Percentiles rank a stretch among this genome's conserved stretches.
Conservation (phyloP, 1,284 basidiomycete species). For the Taiwanofungus camphoratus region DNA sequence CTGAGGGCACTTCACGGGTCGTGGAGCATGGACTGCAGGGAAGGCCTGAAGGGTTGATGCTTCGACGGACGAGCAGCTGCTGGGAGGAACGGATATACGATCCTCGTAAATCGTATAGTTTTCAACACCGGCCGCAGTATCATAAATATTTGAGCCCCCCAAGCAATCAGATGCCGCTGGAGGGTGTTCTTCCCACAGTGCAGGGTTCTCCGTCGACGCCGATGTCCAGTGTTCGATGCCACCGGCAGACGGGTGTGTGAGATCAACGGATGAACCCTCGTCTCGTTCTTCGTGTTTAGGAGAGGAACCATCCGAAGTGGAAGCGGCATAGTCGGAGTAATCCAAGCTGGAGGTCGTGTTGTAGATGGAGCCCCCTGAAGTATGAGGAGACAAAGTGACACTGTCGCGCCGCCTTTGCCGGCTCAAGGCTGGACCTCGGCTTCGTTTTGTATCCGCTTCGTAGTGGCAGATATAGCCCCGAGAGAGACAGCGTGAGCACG, state of each 20-base stretch:
- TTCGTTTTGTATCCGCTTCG: conserved; percentile 24
- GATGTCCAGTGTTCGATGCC: background rate
- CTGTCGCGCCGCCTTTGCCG: conserved; percentile 11
- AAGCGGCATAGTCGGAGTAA: conserved; percentile 1
- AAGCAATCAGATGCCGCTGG: too few relatives aligned
- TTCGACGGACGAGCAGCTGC: background rate
- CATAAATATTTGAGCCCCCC: too few relatives aligned
- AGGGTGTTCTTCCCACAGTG: background rate
- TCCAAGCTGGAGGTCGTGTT: conserved; percentile 7
- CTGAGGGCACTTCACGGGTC: background rate
- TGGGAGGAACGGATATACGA: background rate
- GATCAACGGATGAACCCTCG: conserved; percentile 10
- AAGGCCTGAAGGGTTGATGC: background rate
- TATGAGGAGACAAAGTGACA: conserved; percentile 8
- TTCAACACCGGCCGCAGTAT: background rate
- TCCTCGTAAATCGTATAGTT: background rate
- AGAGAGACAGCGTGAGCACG: conserved; percentile 33
- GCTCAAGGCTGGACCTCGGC: conserved; percentile 2
- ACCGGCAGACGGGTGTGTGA: conserved; percentile 7
- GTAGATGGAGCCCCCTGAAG: conserved; percentile 6
- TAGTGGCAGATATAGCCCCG: conserved; percentile 38
- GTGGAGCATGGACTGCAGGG: background rate
- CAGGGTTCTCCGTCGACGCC: background rate
- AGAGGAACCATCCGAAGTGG: conserved; percentile 4
- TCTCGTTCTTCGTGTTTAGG: conserved; percentile 20